phyloP scores from a whole-genome alignment of 495 filamentous ascomycete genomes.

The Letharia columbiana region DNA sequence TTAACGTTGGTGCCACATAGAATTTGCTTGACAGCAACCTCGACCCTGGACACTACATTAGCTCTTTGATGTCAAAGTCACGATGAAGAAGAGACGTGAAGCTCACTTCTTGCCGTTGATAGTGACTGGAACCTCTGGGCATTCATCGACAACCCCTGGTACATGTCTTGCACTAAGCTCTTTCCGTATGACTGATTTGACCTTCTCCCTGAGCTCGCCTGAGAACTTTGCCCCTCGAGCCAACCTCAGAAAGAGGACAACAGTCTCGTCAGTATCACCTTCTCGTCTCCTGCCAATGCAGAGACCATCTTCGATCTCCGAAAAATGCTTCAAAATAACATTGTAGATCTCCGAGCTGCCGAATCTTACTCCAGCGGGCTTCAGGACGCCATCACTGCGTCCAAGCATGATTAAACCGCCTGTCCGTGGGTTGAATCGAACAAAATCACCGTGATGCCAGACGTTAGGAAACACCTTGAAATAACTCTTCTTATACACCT shows the following conservation, averaged over 20 bases:
- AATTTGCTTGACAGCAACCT: conserved; percentile 90
- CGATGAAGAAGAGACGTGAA: not conserved
- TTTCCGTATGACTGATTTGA: conserved; percentile 55
- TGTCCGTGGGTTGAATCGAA: conserved; percentile 63
- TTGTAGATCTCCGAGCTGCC: conserved; percentile 91
- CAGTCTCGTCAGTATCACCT: conserved; percentile 70
- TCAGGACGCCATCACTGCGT: conserved; percentile 82
- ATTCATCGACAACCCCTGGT: conserved; percentile 69
- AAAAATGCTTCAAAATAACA: conserved; percentile 71
- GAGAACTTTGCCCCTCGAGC: conserved; percentile 42
- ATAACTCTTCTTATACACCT: conserved; percentile 72
- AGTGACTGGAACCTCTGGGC: conserved; percentile 76
- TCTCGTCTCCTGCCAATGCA: conserved; percentile 72
- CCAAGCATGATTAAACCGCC: conserved; percentile 81
- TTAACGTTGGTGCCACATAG: conserved; percentile 78
- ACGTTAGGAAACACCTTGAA: conserved; percentile 72
- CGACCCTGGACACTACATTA: conserved; percentile 46
- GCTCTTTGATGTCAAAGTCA: not conserved
- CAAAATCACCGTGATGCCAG: conserved; percentile 96
- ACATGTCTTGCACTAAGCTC: conserved; percentile 83
- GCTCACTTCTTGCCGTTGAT: conserved; percentile 81
- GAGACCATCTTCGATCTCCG: conserved; percentile 68
- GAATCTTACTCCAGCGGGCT: conserved; percentile 80
- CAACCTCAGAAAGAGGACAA: conserved; percentile 80
- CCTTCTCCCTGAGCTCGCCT: conserved; percentile 44